Evolutionary conservation across 306 rosid genomes (phyloP).

Genomic region (Boehmeria nivea): DNA sequence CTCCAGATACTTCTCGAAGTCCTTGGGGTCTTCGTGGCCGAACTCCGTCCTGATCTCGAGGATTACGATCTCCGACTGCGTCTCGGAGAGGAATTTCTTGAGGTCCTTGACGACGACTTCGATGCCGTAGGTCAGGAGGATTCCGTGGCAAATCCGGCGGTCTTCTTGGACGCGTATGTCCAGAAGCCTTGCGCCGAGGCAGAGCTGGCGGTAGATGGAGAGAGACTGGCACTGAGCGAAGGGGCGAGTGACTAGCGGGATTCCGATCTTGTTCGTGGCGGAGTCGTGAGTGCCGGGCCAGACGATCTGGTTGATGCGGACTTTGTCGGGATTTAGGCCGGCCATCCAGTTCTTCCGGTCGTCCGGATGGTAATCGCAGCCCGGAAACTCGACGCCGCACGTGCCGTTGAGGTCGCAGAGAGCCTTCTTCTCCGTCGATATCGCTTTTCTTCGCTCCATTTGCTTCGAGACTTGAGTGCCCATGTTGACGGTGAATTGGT

Average conservation of each 20-base stretch:
- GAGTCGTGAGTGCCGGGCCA: conserved; percentile 98
- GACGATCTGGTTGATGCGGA: conserved; percentile 47
- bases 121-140: conserved; percentile 55
- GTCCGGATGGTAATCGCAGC: conserved; percentile 44
- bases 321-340: conserved; percentile 37
- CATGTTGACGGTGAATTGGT: no score
- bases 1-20: conserved; percentile 63
- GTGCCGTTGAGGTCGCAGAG: conserved; percentile 35
- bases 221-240: conserved; percentile 83
- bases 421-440: conserved; percentile 39
- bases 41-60: conserved; percentile 78
- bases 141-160: conserved; percentile 69
- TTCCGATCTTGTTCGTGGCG: conserved; percentile 70
- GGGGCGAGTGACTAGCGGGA: conserved; percentile 72
- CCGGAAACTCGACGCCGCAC: conserved; percentile 51
- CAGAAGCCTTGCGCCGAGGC: conserved; percentile 42
- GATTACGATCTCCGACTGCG: conserved; percentile 56
- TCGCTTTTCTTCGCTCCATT: conserved; percentile 41
- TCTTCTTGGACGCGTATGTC: conserved; percentile 70
- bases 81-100: conserved; percentile 58
- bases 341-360: conserved; percentile 85
- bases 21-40: conserved; percentile 75
- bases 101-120: conserved; percentile 54
- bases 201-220: conserved; percentile 70
- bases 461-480: conserved; percentile 62